These are phyloP conservation scores for Pyrenophora tritici-repentis DNA, from an alignment of 2,329 filamentous ascomycete species.

Conservation along the genomic window DNA sequence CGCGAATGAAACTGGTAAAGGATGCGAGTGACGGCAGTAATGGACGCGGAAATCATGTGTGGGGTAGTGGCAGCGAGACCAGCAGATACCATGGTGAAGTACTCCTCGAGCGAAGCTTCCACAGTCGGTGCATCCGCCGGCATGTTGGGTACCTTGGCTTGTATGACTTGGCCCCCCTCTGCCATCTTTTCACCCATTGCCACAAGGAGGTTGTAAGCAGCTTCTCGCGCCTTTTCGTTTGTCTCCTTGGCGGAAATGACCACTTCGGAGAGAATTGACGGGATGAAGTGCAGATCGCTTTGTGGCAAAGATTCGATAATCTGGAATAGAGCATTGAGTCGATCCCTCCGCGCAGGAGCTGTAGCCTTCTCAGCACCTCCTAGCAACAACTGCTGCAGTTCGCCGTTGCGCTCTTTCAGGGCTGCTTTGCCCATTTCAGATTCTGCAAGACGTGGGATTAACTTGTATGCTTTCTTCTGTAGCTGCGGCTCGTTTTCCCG, in stretches of 20 bases:
- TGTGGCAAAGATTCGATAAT: conserved; percentile 79
- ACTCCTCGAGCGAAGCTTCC: conserved; percentile 86
- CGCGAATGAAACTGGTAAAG: conserved; percentile 85
- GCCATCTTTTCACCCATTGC: conserved; percentile 85
- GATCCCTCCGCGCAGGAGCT: conserved; percentile 82
- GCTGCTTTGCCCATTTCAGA: conserved; percentile 79
- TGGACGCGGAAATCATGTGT: conserved; percentile 97
- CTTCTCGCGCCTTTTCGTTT: conserved; percentile 89
- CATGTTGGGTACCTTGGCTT: conserved; percentile 87
- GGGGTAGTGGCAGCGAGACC: conserved; percentile 90
- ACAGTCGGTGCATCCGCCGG: conserved; percentile 76
- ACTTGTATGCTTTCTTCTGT: conserved; percentile 98
- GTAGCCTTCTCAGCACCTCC: conserved; percentile 82
- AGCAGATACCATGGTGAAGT: conserved; percentile 97
- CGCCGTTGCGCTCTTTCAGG: conserved; percentile 72
- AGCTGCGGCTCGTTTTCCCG: conserved; percentile 85
- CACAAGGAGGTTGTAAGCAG: conserved; percentile 88
- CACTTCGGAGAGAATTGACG: conserved; percentile 87
- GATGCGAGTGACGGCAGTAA: conserved; percentile 90
- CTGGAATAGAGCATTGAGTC: conserved; percentile 79
- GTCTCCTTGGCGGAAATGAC: conserved; percentile 97
- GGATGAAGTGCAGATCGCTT: conserved; percentile 87
- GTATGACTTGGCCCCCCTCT: conserved; percentile 75
- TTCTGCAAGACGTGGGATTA: conserved; percentile 86
- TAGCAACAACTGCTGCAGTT: conserved; percentile 82